A percentile compares a stretch with the other conserved stretches of the same genome.
Evolutionary conservation across 768 basidiomycete species (phyloP).

Genomic region (Dendrothele bispora): DNA sequence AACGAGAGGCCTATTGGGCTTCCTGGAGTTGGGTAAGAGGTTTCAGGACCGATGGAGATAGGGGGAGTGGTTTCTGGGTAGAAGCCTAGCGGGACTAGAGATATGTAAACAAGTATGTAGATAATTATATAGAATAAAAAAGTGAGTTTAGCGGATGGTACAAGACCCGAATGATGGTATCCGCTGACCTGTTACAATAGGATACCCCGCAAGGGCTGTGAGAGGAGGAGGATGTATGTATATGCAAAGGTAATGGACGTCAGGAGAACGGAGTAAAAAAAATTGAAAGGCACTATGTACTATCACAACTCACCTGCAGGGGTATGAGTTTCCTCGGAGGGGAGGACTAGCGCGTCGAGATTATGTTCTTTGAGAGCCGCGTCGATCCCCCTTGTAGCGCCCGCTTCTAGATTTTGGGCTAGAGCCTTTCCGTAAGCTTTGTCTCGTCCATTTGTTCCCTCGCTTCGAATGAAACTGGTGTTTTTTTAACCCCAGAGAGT

Average conservation of each 20-base stretch:
- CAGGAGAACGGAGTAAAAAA: not conserved
- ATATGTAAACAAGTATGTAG: not conserved
- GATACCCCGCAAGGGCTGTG: conserved; percentile 62
- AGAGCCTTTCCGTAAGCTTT: conserved; percentile 2
- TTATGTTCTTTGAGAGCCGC: conserved; percentile 43
- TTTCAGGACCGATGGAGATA: conserved; percentile 36
- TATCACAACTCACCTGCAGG: conserved; percentile 36
- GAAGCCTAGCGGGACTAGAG: conserved; percentile 61
- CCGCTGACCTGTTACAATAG: conserved; percentile 57
- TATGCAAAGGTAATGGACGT: too few relatives aligned
- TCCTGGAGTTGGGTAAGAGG: conserved; percentile 52
- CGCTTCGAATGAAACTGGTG: not conserved
- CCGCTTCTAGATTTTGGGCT: conserved; percentile 4
- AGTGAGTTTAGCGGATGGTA: not conserved
- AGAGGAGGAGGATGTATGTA: too few relatives aligned
- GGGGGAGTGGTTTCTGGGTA: conserved; percentile 47
- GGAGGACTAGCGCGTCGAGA: conserved; percentile 54
- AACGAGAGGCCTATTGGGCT: conserved; percentile 65
- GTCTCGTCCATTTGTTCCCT: not conserved
- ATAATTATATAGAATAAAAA: not conserved
- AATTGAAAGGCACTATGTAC: not conserved
- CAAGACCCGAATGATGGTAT: conserved; percentile 5
- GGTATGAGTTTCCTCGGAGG: conserved; percentile 37
- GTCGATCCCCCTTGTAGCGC: conserved; percentile 51
- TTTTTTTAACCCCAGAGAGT: too few relatives aligned